Evolutionary conservation across 2,329 filamentous ascomycete species (phyloP).

Genomic region (Microdochium nivale): DNA sequence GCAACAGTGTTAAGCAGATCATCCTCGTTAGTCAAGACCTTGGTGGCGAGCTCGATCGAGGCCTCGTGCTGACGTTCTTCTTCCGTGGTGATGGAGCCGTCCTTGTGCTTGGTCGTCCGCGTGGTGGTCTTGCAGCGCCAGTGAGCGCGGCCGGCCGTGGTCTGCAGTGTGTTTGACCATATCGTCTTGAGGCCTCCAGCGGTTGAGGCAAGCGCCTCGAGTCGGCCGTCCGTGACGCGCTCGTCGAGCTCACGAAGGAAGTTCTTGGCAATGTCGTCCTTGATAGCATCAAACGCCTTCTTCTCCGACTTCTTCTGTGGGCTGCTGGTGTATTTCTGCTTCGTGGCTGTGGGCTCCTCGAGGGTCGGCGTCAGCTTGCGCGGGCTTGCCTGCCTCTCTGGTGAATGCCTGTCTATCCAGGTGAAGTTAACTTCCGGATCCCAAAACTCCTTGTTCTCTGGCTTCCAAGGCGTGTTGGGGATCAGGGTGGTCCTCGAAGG

Average conservation of each 20-base stretch:
- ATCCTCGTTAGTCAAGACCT: slow-evolving; percentile 71
- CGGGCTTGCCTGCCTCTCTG: slow-evolving; percentile 13
- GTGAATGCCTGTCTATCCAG: slow-evolving; percentile 24
- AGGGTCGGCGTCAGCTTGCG: slow-evolving; percentile 12
- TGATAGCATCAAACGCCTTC: slow-evolving; percentile 54
- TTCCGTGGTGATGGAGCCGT: slow-evolving; percentile 13
- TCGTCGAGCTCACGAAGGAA: slow-evolving; percentile 65
- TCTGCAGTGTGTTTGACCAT: slow-evolving; percentile 73
- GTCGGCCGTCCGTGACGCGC: slow-evolving; percentile 50
- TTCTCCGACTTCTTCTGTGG: slow-evolving; percentile 31
- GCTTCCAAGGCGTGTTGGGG: slow-evolving; percentile 20
- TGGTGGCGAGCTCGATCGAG: slow-evolving; percentile 79
- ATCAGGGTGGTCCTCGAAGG: slow-evolving; percentile 16
- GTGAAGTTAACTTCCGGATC: slow-evolving; percentile 20
- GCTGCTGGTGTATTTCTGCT: slow-evolving; percentile 22
- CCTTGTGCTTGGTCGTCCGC: slow-evolving; percentile 19
- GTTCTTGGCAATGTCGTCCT: slow-evolving; percentile 50
- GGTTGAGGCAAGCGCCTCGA: slow-evolving; percentile 46
- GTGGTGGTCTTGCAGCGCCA: slow-evolving; percentile 55
- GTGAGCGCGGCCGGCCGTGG: slow-evolving; percentile 67
- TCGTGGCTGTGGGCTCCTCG: slow-evolving; percentile 13
- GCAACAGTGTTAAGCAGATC: slow-evolving; percentile 85
- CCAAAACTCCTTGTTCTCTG: slow-evolving; percentile 22
- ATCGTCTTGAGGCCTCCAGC: slow-evolving; percentile 64
- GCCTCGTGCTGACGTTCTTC: slow-evolving; percentile 52